phyloP scores from a whole-genome alignment of 140 eudicot species.

The Anethum foeniculum region DNA sequence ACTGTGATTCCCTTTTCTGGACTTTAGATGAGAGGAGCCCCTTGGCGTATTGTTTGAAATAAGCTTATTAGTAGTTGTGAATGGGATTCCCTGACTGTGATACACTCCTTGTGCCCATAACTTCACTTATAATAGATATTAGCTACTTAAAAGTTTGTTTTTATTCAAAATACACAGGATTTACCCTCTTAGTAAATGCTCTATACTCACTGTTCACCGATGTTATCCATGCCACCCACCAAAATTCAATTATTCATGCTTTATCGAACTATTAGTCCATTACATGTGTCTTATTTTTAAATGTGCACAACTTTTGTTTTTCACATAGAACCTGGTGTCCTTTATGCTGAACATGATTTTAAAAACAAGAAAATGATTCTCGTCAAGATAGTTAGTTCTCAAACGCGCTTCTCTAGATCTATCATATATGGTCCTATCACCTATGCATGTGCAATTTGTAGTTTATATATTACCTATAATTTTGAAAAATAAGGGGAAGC shows the following conservation, averaged over 20 bases:
- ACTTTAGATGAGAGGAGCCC: background rate
- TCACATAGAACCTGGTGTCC: background rate
- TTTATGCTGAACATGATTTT: background rate
- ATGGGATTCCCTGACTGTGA: background rate
- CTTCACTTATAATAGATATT: background rate
- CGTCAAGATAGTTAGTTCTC: background rate
- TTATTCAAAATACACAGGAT: background rate
- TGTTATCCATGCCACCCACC: background rate
- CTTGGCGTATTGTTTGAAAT: background rate
- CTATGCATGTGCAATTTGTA: background rate
- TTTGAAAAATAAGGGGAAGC: background rate
- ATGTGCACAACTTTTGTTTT: background rate
- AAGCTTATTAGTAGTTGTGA: background rate
- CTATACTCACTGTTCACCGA: background rate
- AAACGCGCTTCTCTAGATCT: background rate
- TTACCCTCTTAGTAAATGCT: background rate
- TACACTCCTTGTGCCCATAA: constrained; percentile 1
- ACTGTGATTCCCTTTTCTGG: background rate
- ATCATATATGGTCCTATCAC: background rate
- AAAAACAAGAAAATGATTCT: background rate
- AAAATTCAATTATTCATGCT: background rate
- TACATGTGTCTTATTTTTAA: background rate
- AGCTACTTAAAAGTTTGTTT: background rate
- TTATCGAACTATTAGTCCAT: background rate
- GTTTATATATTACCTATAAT: background rate